Evolutionary conservation across 257 asterid genomes (phyloP), one percentile per base, ranked within the genome.

Genomic region (Penstemon barbatus): DNA sequence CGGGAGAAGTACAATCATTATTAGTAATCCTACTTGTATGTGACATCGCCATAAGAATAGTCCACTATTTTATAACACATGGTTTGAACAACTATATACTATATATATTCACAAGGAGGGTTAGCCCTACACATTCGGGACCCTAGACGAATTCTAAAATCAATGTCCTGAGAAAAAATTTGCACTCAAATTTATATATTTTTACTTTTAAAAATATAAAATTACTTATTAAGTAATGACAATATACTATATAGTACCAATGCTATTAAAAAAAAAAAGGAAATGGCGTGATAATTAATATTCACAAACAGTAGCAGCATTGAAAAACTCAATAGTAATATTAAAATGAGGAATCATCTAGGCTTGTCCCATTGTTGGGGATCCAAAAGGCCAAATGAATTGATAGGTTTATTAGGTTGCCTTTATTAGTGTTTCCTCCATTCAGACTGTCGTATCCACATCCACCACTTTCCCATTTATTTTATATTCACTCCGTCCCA

Each of bases 281-380:
- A 42, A 63, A 64, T 64, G 69, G 60, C n/a, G 59, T 51, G 10
- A 39, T 37, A 38, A 49, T 44, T 50, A 1, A 25, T 25, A 25
- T 37, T 52, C 5, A 66, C 18, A 37, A 37, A 66, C 51, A 66
- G 61, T 15, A 53, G 39, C 5, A 52, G 61, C 52, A 66, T 7
- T 41, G 18, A 4, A 43, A 56, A 15, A 45, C 3, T 10, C 37
- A 36, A 15, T 15, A n/a, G 25, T 4, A 45, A 11, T 45, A 57
- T 57, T 57, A 46, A 44, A 58, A 36, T 64, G 71, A 51, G 19
- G 70, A 63, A 63, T 63, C 49, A 71, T 40, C 62, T 42, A 33
- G 36, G 46, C 44, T 61, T 41, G 70, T 62, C 65, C 38, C 49
- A 42, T 4, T 71, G 40, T 45, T 71, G 75, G 75, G 66, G 33